A percentile compares a stretch with the other conserved stretches of the same genome.
phyloP scores from a whole-genome alignment of 257 asterid species.

The Solanum rostratum region DNA sequence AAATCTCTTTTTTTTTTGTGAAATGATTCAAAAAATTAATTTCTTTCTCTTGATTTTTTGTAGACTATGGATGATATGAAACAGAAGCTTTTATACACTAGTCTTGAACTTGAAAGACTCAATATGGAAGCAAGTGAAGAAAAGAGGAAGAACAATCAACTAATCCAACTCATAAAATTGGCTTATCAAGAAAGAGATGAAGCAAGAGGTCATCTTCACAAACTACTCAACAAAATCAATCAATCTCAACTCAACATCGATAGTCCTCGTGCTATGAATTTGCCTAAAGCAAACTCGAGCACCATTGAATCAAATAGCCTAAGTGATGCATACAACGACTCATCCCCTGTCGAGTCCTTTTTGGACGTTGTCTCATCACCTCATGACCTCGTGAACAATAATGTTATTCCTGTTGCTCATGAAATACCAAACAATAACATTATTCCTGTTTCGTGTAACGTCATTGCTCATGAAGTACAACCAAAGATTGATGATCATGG shows the following conservation, averaged over 20 bases:
- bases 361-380: constrained; percentile 45
- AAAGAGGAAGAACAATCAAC: constrained; percentile 14
- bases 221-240: constrained; percentile 22
- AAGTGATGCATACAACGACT: constrained; percentile 37
- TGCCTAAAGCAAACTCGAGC: constrained; percentile 41
- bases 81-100: constrained; percentile 13
- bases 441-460: neutral
- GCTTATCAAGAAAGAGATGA: constrained; percentile 29
- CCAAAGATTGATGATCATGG: constrained; percentile 23
- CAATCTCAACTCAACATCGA: constrained; percentile 14
- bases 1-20: neutral
- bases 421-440: neutral
- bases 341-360: constrained; percentile 35
- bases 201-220: constrained; percentile 30
- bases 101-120: constrained; percentile 22
- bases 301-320: constrained; percentile 60
- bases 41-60: neutral
- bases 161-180: constrained; percentile 12
- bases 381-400: neutral
- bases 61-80: constrained; percentile 29
- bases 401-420: neutral
- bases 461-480: neutral
- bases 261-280: constrained; percentile 7
- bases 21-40: neutral
- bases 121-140: constrained; percentile 21